Evolutionary conservation across 2,329 filamentous ascomycete species (phyloP).

Genomic region (Achaetomium macrosporum): DNA sequence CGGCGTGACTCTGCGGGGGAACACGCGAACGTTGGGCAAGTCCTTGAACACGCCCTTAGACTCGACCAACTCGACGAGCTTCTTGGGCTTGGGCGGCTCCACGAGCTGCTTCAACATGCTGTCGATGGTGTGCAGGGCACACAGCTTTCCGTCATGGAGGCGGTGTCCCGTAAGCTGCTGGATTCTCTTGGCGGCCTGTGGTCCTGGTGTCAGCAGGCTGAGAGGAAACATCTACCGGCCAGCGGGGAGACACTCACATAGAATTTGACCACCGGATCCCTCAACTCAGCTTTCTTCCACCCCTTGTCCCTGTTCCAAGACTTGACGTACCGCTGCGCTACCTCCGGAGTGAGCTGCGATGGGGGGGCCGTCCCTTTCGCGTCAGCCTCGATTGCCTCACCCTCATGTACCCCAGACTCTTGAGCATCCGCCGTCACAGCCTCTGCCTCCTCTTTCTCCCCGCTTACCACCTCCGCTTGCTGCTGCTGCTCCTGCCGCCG

Average conservation of each 20-base stretch:
- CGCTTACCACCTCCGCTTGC: conserved; percentile 6
- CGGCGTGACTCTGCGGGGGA: conserved; percentile 57
- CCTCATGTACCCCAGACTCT: not conserved
- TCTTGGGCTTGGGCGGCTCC: conserved; percentile 50
- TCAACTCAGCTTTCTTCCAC: conserved; percentile 55
- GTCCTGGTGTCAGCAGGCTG: conserved; percentile 13
- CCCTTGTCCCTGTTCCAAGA: conserved; percentile 43
- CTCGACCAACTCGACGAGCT: conserved; percentile 57
- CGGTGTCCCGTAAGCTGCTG: conserved; percentile 74
- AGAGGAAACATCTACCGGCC: not conserved
- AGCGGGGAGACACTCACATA: conserved; percentile 46
- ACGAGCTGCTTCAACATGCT: conserved; percentile 49
- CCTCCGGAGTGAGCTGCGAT: conserved; percentile 28
- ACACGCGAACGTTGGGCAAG: conserved; percentile 66
- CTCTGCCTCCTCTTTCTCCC: conserved; percentile 20
- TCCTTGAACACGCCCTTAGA: conserved; percentile 40
- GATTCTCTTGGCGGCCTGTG: conserved; percentile 74
- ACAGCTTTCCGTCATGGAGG: conserved; percentile 65
- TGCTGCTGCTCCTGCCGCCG: not conserved
- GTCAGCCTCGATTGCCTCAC: not conserved
- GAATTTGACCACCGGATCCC: conserved; percentile 61
- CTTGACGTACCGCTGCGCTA: conserved; percentile 39
- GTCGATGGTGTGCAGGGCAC: conserved; percentile 47
- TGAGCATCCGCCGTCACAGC: not conserved
- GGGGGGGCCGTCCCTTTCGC: not conserved